These are phyloP conservation scores for Stemphylium vesicarium DNA, from an alignment of 2,329 filamentous ascomycete genomes.

Conservation along the genomic window DNA sequence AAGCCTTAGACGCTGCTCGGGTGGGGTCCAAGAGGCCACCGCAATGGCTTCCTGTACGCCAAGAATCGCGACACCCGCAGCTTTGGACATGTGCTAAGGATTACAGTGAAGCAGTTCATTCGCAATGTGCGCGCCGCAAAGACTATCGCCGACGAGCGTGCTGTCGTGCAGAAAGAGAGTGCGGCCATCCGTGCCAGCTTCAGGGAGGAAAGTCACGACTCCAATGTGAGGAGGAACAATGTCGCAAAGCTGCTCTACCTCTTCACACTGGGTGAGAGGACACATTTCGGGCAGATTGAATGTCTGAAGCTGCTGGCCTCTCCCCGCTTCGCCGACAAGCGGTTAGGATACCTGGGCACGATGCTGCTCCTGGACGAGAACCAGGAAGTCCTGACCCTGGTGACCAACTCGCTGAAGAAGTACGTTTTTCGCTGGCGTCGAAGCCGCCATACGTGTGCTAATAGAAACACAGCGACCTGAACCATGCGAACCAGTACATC, in stretches of 20 bases:
- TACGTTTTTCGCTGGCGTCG: constrained; percentile 52
- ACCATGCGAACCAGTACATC: constrained; percentile 97
- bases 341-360: constrained; percentile 91
- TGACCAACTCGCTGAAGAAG: constrained; percentile 98
- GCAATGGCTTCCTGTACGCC: constrained; percentile 64
- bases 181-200: constrained; percentile 97
- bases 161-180: constrained; percentile 98
- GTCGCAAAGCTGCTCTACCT: constrained; percentile 98
- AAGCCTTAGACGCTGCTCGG: constrained; percentile 35
- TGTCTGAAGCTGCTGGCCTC: constrained; percentile 97
- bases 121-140: constrained; percentile 98
- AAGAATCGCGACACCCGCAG: constrained; percentile 29
- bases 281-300: constrained; percentile 99
- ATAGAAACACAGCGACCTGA: constrained; percentile 74
- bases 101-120: constrained; percentile 97
- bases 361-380: constrained; percentile 98
- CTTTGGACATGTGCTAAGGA: constrained; percentile 37
- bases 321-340: constrained; percentile 96
- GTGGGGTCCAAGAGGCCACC: constrained; percentile 59
- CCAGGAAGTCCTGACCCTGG: constrained; percentile 94
- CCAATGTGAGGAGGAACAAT: constrained; percentile 93
- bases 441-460: constrained; percentile 10
- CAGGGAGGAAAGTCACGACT: constrained; percentile 93
- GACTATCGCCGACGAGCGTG: constrained; percentile 97
- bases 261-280: constrained; percentile 95